These are phyloP conservation scores for Leishmania gerbilli DNA, from an alignment of 208 protist genomes.

Conservation along the genomic window DNA sequence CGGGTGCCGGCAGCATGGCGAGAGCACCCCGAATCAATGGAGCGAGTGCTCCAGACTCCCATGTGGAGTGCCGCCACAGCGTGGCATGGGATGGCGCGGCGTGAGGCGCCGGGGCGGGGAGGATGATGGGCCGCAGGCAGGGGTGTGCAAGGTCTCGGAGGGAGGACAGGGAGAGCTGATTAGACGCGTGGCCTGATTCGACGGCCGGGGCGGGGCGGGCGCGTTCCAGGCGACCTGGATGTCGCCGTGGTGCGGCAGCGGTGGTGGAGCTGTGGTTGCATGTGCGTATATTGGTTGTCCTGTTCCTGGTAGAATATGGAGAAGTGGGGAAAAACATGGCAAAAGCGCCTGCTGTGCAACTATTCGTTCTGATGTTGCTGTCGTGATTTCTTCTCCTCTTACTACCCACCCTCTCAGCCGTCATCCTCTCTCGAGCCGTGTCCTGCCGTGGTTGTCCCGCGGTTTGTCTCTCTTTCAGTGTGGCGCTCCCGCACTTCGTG, in stretches of 20 bases:
- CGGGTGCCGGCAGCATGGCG: background rate
- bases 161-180: background rate
- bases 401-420: no score
- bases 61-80: background rate
- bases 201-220: background rate
- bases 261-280: no score
- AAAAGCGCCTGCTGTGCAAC: background rate
- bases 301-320: background rate
- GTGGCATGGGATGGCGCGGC: background rate
- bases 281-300: background rate
- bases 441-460: background rate
- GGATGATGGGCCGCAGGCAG: background rate
- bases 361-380: background rate
- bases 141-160: background rate
- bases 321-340: no score
- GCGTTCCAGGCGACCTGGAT: background rate
- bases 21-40: background rate
- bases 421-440: background rate
- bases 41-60: background rate
- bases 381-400: background rate
- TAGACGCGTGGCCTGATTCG: background rate
- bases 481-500: background rate
- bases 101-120: background rate
- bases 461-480: background rate
- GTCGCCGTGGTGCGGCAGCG: background rate